phyloP scores from a whole-genome alignment of 2,329 filamentous ascomycete genomes.

The Penicillium frequentans region DNA sequence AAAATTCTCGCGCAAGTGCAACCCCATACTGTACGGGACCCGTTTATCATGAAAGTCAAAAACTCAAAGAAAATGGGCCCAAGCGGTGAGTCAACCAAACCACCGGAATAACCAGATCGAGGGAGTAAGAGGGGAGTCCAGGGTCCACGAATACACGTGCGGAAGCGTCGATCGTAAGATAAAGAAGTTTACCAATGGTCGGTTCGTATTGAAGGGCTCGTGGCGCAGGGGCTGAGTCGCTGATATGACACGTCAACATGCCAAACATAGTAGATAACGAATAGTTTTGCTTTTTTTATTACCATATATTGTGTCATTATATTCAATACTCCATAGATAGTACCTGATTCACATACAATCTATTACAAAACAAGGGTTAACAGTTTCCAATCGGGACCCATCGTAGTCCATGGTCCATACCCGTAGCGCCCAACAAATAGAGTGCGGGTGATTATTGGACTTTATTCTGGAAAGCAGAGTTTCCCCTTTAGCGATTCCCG shows the following conservation, averaged over 20 bases:
- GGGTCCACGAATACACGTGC: constrained; percentile 5
- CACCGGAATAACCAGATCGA: background rate
- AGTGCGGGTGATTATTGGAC: constrained; percentile 1
- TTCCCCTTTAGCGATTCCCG: background rate
- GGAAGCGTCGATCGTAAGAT: constrained; percentile 15
- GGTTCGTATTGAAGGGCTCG: background rate
- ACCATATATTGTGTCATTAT: background rate
- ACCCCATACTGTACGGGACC: background rate
- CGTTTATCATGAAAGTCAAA: background rate
- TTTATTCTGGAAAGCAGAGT: background rate
- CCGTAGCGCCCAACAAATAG: constrained; percentile 6
- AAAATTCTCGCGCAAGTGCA: background rate
- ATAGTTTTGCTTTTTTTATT: background rate
- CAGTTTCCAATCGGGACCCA: constrained; percentile 14
- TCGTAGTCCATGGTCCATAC: constrained; percentile 14
- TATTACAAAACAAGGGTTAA: constrained; percentile 1
- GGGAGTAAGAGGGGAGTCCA: background rate
- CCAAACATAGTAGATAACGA: background rate
- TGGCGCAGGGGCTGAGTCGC: constrained; percentile 1
- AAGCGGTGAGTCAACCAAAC: background rate
- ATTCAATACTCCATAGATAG: background rate
- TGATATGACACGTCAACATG: constrained; percentile 11
- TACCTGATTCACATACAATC: background rate
- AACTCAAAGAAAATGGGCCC: background rate
- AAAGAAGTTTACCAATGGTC: background rate